phyloP scores from a whole-genome alignment of 2,329 filamentous ascomycete species.

The Microsporum ferrugineum region DNA sequence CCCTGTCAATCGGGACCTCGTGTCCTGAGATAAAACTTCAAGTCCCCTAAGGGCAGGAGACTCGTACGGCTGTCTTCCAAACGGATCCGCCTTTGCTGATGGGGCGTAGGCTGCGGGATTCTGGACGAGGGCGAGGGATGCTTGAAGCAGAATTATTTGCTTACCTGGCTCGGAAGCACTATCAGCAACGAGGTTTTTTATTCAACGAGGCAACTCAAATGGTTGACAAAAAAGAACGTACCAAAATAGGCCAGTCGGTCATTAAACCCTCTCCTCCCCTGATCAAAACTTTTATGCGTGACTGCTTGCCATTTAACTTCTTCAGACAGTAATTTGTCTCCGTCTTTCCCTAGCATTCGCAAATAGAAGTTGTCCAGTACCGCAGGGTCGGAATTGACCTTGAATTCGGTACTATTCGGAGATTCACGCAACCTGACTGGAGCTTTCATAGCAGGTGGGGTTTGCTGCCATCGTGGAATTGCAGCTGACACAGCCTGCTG shows the following conservation, averaged over 20 bases:
- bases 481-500: conserved; percentile 24
- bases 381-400: conserved; percentile 61
- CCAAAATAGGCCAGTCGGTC: conserved; percentile 82
- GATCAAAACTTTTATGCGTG: conserved; percentile 97
- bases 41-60: conserved; percentile 63
- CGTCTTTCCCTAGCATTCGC: conserved; percentile 60
- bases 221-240: conserved; percentile 31
- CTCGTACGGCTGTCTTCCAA: conserved; percentile 53
- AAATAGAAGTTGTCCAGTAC: conserved; percentile 68
- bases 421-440: conserved; percentile 41
- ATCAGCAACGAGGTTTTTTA: background rate
- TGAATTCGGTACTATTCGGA: conserved; percentile 39
- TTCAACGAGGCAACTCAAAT: background rate
- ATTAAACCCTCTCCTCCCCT: conserved; percentile 87
- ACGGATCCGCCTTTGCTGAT: conserved; percentile 35
- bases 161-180: conserved; percentile 39
- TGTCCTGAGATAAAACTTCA: conserved; percentile 54
- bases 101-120: conserved; percentile 27
- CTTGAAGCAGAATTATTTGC: conserved; percentile 53
- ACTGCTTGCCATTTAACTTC: conserved; percentile 95
- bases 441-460: conserved; percentile 58
- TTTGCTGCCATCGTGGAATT: conserved; percentile 58
- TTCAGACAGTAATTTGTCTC: conserved; percentile 64
- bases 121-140: conserved; percentile 50
- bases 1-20: conserved; percentile 51